Evolutionary conservation across 2,329 filamentous ascomycete species (phyloP), one percentile per base, ranked within the genome.

Genomic region (Pestalotiopsis sp.): DNA sequence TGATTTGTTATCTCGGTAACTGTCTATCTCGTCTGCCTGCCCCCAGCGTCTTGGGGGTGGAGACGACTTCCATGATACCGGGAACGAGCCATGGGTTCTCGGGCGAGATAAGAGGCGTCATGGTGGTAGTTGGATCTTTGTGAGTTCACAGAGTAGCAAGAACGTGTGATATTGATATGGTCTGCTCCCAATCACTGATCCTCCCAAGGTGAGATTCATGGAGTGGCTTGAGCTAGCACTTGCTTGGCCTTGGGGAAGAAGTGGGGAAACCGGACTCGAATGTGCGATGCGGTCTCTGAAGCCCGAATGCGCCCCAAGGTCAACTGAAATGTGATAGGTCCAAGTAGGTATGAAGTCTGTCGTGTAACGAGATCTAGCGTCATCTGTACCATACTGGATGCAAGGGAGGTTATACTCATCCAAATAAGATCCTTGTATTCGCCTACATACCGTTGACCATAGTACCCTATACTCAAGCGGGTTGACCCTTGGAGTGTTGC

Each of bases 1-100:
- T 27, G 23, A 17, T 27, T 59, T 59, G 23, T 36, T 27, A 59
- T 59, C 57, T 59, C 14, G 57, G 20, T 41, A n/a, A 17, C 60
- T 36, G 36, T n/a, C 38, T 63, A 63, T 63, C 60, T 63, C 38
- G 31, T 39, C 20, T 63, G 31, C 38, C 60, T 63, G 57, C 20
- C 13, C 57, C 57, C 57, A 20, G 57, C 57, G 6, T 4, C 57
- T 59, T 12, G 25, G 27, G 20, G 57, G 57, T 59, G 57, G 57
- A 27, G 57, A 27, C 57, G 57, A 13, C 14, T 27, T 23, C 25
- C 52, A n/a, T 59, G 23, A 23, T 59, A 59, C 23, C 23, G 23
- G 11, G 2, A 36, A 27, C 12, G 23, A 20, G 11, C 57, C 57
- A 59, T 59, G 57, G 57, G 23, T 27, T 59, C 57, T 59, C 57